Conservation (phyloP, 306 rosid species). For the Citrullus colocynthis region DNA sequence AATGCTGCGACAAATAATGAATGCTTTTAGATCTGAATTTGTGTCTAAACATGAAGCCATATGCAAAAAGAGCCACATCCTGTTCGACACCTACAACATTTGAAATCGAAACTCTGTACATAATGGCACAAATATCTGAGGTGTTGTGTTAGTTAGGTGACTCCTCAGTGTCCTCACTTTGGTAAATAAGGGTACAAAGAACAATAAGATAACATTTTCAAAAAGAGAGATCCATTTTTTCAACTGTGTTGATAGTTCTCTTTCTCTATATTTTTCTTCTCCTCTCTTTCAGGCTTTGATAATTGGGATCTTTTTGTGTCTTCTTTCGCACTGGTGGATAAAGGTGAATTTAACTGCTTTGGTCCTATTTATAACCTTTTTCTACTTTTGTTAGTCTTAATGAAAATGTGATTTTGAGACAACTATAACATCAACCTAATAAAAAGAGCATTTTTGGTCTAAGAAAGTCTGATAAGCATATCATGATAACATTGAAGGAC, state of each 20-base stretch:
- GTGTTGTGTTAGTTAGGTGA: background rate
- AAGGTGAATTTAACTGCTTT: background rate
- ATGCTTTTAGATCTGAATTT: background rate
- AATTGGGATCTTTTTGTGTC: background rate
- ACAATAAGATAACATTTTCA: background rate
- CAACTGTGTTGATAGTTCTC: background rate
- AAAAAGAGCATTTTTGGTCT: background rate
- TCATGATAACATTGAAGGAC: background rate
- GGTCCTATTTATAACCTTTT: background rate
- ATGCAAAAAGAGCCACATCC: background rate
- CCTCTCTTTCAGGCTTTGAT: background rate
- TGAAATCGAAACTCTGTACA: background rate
- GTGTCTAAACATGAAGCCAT: background rate
- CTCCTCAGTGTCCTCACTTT: background rate
- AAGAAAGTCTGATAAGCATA: background rate
- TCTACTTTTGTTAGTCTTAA: background rate
- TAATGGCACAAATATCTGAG: background rate
- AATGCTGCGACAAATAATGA: background rate
- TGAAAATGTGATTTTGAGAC: background rate
- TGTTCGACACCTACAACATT: background rate
- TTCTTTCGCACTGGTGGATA: background rate
- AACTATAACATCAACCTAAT: background rate
- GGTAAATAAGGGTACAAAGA: background rate
- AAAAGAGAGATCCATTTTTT: background rate
- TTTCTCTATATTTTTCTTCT: background rate